Base-by-base conservation (phyloP, 2,329 filamentous ascomycete species). In the Ceratocystiopsis sp. region DNA sequence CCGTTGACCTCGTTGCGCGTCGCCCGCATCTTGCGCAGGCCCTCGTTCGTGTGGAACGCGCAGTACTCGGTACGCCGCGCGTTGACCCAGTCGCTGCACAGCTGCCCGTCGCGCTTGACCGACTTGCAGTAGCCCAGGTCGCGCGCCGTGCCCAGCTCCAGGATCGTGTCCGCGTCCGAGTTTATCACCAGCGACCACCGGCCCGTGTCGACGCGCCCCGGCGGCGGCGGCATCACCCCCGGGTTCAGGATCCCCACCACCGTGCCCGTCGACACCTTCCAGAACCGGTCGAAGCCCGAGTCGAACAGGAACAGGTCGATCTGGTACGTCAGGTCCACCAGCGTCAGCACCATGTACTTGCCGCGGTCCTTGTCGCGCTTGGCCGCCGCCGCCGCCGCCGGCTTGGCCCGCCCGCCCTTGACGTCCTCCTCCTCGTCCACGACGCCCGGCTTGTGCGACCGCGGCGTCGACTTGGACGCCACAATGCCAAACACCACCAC, bases 221-320 rank as follows among this genome's bases (percentile, higher is more conserved):
- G 75, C 0, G 82, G 81, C 0, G 89, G 89, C 3, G 89, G 85
- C 77, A 98, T 84, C 52, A 96, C 80, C 16, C 69, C 77, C 1
- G 91, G 91, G 55, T 98, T 98, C 29, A 98, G 68, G 21, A 98
- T 83, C 6, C 89, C 91, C 44, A 98, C 68, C 1, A 96, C 72
- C 0, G 87, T 95, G n/a, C 91, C 91, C 2, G 84, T 74, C 0
- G 78, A 78, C n/a, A 96, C 66, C 56, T 93, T 93, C 80, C 89
- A 96, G 64, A 91, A 98, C 43, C 83, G 78, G 15, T 84, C 80
- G 53, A 96, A 95, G 8, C 85, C 93, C 0, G 80, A 78, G 53
- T 84, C 83, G 61, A 98, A 98, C 14, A 98, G 73, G 53, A 86
- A 96, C 37, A 96, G 71, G 50, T 96, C 87, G 13, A 98, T 60